Conservation (phyloP, 2,329 filamentous ascomycete species). For the Pseudohalonectria lignicola region DNA sequence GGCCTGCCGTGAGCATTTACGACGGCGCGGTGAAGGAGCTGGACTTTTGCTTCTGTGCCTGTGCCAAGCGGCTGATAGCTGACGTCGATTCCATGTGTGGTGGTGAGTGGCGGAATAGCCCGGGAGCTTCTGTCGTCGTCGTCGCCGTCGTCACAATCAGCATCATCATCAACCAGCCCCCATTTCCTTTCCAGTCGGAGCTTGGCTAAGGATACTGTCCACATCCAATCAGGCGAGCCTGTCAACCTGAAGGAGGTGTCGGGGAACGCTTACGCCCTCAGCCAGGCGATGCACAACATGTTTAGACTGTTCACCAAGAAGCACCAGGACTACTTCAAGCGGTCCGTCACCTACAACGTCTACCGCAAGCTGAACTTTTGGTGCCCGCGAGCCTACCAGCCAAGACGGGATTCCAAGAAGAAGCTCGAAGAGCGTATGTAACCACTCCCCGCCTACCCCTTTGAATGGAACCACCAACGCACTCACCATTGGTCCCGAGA, state of each 20-base stretch:
- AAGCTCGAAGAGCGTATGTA: background rate
- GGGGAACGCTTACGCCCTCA: background rate
- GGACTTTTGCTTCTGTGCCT: background rate
- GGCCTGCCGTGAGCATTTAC: background rate
- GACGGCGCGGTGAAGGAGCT: background rate
- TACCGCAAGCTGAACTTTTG: background rate
- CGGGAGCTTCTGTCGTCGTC: too few species aligned
- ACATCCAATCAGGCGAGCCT: background rate
- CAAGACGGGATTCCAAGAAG: background rate
- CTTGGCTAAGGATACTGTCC: background rate
- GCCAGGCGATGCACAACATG: constrained; percentile 2
- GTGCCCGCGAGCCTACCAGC: background rate
- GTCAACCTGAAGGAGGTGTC: background rate
- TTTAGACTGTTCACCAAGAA: background rate
- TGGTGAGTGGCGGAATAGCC: too few species aligned
- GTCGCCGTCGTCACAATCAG: too few species aligned
- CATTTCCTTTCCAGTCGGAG: background rate
- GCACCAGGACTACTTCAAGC: constrained; percentile 2
- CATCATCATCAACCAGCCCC: too few species aligned
- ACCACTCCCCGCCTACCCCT: too few species aligned
- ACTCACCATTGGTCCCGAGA: too few species aligned
- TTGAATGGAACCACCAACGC: too few species aligned
- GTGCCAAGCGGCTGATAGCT: too few species aligned
- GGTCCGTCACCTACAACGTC: background rate
- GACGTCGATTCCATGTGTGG: too few species aligned